Evolutionary conservation across 164 flowering plant genomes (phyloP).

Genomic region (Cinnamomum chago): DNA sequence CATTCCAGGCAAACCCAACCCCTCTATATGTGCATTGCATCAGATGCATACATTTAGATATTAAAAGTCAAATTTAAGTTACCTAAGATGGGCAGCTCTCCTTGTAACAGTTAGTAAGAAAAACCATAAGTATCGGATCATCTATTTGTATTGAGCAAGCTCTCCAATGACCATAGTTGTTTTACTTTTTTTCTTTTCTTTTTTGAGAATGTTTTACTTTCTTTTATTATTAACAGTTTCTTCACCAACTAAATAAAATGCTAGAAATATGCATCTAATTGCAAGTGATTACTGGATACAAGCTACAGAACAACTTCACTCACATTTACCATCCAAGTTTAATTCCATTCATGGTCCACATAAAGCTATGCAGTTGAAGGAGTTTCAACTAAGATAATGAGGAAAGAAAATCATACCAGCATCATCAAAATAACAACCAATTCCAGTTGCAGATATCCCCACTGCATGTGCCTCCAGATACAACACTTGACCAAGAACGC

Average conservation of each 20-base stretch:
- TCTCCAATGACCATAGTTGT: not conserved
- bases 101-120: no score
- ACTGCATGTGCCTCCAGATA: conserved; percentile 96
- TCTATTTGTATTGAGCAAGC: not conserved
- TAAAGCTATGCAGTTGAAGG: not conserved
- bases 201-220: not conserved
- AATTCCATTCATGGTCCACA: not conserved
- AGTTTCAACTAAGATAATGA: not conserved
- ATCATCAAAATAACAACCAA: conserved; percentile 95
- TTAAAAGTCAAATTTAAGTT: no score
- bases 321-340: not conserved
- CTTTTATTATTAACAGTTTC: not conserved
- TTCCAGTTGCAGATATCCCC: conserved; percentile 95
- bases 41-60: no score
- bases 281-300: not conserved
- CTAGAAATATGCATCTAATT: not conserved
- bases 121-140: not conserved
- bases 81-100: not conserved
- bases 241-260: not conserved
- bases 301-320: not conserved
- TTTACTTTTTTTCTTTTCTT: no score
- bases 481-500: conserved; percentile 83
- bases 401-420: conserved; percentile 43
- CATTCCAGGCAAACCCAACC: no score
- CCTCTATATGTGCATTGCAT: no score